Conservation (phyloP, 345 rosid species). For the Toxicodendron radicans region DNA sequence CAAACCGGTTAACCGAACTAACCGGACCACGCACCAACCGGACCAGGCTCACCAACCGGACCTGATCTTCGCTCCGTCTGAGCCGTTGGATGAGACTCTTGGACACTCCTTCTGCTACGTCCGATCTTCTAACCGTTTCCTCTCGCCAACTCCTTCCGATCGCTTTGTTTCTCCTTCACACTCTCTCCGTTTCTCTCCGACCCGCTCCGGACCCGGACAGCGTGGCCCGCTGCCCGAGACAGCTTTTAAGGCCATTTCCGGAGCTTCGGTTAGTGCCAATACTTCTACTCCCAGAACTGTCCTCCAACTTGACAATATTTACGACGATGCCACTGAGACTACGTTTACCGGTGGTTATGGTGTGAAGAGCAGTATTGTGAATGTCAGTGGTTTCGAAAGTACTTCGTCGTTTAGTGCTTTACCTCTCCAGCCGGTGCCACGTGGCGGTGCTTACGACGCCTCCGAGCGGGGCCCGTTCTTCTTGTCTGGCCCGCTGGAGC, state of each 20-base stretch:
- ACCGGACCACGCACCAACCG: constrained; percentile 31
- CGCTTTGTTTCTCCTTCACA: constrained; percentile 80
- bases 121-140: constrained; percentile 83
- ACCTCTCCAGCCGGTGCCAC: constrained; percentile 83
- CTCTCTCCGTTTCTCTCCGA: constrained; percentile 92
- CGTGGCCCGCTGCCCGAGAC: constrained; percentile 46
- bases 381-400: constrained; percentile 78
- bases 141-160: constrained; percentile 85
- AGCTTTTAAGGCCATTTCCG: constrained; percentile 83
- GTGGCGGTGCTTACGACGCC: constrained; percentile 47
- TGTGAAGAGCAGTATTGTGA: constrained; percentile 47
- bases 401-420: constrained; percentile 82
- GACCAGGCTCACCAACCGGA: constrained; percentile 39
- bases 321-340: constrained; percentile 81
- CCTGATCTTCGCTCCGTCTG: constrained; percentile 50
- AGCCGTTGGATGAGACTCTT: constrained; percentile 86
- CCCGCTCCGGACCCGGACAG: constrained; percentile 37
- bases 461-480: constrained; percentile 61
- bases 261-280: constrained; percentile 90
- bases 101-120: constrained; percentile 98
- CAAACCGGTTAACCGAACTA: constrained; percentile 45
- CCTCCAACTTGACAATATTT: constrained; percentile 64
- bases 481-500: constrained; percentile 91
- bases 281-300: constrained; percentile 80
- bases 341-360: constrained; percentile 47